A percentile compares a stretch with the other conserved stretches of the same genome.
phyloP scores from a whole-genome alignment of 2,329 filamentous ascomycete species.

The Colletotrichum siamense region DNA sequence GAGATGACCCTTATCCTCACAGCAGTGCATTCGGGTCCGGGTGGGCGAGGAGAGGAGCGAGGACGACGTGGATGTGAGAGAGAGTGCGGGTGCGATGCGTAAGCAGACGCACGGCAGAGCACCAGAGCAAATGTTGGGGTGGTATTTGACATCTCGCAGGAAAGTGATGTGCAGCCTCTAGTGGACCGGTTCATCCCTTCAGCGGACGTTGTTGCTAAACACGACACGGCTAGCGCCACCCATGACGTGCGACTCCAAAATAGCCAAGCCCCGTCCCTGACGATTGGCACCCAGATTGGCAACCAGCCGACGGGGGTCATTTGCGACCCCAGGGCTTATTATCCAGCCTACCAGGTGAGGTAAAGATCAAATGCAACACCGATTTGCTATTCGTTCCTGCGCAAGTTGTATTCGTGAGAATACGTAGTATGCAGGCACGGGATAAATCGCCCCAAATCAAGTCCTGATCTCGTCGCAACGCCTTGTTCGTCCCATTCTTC shows the following conservation, averaged over 20 bases:
- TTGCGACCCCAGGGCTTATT: not conserved
- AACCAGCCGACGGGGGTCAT: not conserved
- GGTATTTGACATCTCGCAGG: not conserved
- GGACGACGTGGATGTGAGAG: not conserved
- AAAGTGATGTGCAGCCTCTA: not conserved
- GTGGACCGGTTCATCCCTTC: constrained; percentile 10
- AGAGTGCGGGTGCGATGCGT: not conserved
- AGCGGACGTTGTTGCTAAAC: not conserved
- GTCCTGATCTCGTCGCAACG: not conserved
- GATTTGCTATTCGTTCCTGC: not conserved
- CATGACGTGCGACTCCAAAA: constrained; percentile 2
- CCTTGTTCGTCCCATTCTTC: not conserved
- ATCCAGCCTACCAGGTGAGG: not conserved
- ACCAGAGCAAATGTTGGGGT: not conserved
- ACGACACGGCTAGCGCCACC: not conserved
- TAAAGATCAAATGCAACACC: not conserved
- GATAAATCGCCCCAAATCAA: not conserved
- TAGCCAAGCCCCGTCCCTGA: not conserved
- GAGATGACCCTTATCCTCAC: not conserved
- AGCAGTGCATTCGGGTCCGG: not conserved
- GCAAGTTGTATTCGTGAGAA: not conserved
- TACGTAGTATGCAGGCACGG: not conserved
- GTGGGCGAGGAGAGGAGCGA: not conserved
- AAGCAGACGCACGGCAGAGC: not conserved
- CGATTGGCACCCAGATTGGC: constrained; percentile 8